Percentiles rank a stretch among this genome's conserved stretches.
Evolutionary conservation across 2,329 filamentous ascomycete species (phyloP).

Genomic region (Microdochium nivale): DNA sequence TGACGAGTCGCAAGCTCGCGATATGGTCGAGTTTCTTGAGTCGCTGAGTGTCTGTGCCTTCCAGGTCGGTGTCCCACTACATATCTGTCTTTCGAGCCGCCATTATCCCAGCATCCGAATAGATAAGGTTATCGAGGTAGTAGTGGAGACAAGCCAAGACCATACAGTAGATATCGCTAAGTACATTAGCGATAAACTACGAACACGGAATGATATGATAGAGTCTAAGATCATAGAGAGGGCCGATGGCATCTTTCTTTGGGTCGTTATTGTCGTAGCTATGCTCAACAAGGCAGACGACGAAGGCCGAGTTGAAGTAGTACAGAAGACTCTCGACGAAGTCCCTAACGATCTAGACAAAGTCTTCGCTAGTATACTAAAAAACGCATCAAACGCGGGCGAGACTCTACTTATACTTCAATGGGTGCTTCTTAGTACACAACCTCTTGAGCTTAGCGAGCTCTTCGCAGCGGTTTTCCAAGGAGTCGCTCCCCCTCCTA

Average conservation of each 20-base stretch:
- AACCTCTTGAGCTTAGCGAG: constrained; percentile 2
- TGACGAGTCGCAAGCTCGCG: constrained; percentile 17
- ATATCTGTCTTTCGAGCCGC: constrained; percentile 19
- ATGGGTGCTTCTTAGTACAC: constrained; percentile 6
- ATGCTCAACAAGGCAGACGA: constrained; percentile 8
- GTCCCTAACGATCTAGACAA: constrained; percentile 6
- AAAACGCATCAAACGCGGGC: constrained; percentile 1
- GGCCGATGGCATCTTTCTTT: constrained; percentile 1
- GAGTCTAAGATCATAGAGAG: neutral
- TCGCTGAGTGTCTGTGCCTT: constrained; percentile 10
- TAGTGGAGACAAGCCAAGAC: constrained; percentile 15
- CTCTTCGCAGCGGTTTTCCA: constrained; percentile 5
- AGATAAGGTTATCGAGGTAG: constrained; percentile 9
- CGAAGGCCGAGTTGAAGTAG: constrained; percentile 4
- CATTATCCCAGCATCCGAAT: constrained; percentile 22
- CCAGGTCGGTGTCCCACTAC: constrained; percentile 5
- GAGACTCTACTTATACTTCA: constrained; percentile 6
- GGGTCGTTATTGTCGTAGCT: constrained; percentile 7
- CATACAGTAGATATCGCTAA: constrained; percentile 14
- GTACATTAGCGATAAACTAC: neutral
- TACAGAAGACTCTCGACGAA: constrained; percentile 1
- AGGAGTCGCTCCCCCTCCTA: neutral
- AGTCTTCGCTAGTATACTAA: constrained; percentile 4
- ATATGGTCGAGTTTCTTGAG: constrained; percentile 21
- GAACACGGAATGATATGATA: constrained; percentile 8